Conservation (phyloP, 768 basidiomycete species). For the Collybia mongolica region DNA sequence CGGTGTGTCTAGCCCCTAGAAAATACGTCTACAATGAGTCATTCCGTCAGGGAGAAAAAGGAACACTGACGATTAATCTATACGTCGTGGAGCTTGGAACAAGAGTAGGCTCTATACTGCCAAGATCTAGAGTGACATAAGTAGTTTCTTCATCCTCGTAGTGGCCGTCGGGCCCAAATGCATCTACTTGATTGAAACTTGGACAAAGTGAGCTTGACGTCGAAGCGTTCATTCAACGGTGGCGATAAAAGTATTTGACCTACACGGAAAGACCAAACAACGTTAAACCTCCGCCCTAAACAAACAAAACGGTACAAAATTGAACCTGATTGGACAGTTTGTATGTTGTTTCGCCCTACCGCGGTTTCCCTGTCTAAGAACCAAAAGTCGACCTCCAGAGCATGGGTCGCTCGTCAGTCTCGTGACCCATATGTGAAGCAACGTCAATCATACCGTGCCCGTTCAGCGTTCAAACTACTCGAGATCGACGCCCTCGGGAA, state of each 20-base stretch:
- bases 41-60: not conserved
- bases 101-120: slow-evolving; percentile 68
- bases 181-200: slow-evolving; percentile 66
- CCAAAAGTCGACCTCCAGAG: slow-evolving; percentile 40
- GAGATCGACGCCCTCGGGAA: slow-evolving; percentile 66
- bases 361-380: slow-evolving; percentile 14
- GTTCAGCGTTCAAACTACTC: slow-evolving; percentile 90
- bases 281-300: too few relatives aligned
- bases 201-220: slow-evolving; percentile 38
- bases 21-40: not conserved
- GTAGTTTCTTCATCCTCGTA: slow-evolving; percentile 62
- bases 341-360: not conserved
- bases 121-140: slow-evolving; percentile 77
- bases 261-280: too few relatives aligned
- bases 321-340: too few relatives aligned
- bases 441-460: slow-evolving; percentile 60
- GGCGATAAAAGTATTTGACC: too few relatives aligned
- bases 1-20: slow-evolving; percentile 73
- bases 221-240: too few relatives aligned
- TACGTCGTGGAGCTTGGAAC: slow-evolving; percentile 70
- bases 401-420: slow-evolving; percentile 71
- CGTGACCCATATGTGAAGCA: slow-evolving; percentile 70
- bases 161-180: slow-evolving; percentile 66
- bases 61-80: slow-evolving; percentile 65
- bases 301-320: too few relatives aligned